phyloP scores from a whole-genome alignment of 805 yeast genomes.

The Saitoella complicata region DNA sequence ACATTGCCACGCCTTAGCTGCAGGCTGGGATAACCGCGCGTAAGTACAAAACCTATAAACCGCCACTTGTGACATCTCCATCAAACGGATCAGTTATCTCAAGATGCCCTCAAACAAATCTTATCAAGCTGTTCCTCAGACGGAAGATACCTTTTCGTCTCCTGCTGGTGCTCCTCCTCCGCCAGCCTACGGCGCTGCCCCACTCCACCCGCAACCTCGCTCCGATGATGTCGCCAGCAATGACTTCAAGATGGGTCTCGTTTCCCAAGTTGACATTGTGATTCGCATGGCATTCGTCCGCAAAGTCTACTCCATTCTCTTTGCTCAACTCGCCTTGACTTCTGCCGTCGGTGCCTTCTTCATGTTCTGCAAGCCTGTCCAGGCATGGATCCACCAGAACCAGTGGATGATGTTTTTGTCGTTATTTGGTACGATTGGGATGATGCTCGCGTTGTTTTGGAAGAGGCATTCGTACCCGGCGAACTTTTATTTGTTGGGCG shows the following conservation, averaged over 20 bases:
- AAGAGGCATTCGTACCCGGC: slow-evolving; percentile 55
- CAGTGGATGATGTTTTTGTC: slow-evolving; percentile 44
- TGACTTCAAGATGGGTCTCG: slow-evolving; percentile 70
- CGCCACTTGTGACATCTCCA: no score
- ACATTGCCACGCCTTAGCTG: no score
- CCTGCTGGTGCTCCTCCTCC: no score
- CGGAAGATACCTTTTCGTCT: no score
- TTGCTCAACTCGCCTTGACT: slow-evolving; percentile 48
- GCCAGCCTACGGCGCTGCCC: not conserved
- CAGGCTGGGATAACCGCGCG: no score
- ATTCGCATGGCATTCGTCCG: slow-evolving; percentile 62
- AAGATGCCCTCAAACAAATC: no score
- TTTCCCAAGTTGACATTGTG: slow-evolving; percentile 60
- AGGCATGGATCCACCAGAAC: slow-evolving; percentile 40
- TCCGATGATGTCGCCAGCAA: slow-evolving; percentile 27
- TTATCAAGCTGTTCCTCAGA: no score
- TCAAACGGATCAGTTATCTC: no score
- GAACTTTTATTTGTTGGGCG: slow-evolving; percentile 41
- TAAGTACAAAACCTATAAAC: no score
- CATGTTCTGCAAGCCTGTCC: slow-evolving; percentile 28
- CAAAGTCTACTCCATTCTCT: slow-evolving; percentile 59
- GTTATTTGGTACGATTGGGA: slow-evolving; percentile 42
- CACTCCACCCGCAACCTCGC: not conserved
- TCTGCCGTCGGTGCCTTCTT: slow-evolving; percentile 40
- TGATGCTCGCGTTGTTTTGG: slow-evolving; percentile 45